Percentiles rank a stretch among this genome's conserved stretches.
Evolutionary conservation across 306 rosid genomes (phyloP).

Genomic region (Echinosophora koreensis): DNA sequence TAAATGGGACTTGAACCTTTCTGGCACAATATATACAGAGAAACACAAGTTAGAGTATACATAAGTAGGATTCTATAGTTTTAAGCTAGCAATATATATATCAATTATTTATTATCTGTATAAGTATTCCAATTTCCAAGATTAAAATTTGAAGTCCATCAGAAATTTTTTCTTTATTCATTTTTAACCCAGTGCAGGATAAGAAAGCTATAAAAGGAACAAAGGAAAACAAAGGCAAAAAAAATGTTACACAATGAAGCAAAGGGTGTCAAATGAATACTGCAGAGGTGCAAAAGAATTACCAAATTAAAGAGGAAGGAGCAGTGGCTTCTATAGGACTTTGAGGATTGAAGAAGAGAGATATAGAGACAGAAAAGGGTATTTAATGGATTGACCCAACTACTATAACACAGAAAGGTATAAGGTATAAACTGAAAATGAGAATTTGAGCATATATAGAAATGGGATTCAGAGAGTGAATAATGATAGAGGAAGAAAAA

Average conservation of each 20-base stretch:
- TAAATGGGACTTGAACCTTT: conserved; percentile 46
- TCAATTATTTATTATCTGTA: conserved; percentile 16
- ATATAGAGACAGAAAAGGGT: conserved; percentile 8
- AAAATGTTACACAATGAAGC: not conserved
- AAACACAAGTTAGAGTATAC: not conserved
- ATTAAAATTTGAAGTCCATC: not conserved
- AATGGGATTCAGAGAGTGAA: conserved; percentile 53
- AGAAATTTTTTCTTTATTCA: not conserved
- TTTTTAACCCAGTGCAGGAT: not conserved
- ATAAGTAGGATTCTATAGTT: not conserved
- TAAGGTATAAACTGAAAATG: conserved; percentile 23
- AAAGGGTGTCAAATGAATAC: not conserved
- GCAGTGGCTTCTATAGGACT: not conserved
- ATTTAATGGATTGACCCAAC: conserved; percentile 42
- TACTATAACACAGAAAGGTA: not conserved
- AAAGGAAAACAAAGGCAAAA: not conserved
- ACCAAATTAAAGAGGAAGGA: not conserved
- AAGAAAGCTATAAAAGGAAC: not conserved
- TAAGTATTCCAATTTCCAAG: not conserved
- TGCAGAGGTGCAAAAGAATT: not conserved
- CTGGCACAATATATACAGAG: not conserved
- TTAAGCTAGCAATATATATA: not conserved
- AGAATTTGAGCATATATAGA: conserved; percentile 30
- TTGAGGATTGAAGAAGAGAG: conserved; percentile 7
- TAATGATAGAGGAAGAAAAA: conserved; percentile 38